Base-by-base conservation (phyloP, 139 green algal species). In the Desmodesmus armatus region DNA sequence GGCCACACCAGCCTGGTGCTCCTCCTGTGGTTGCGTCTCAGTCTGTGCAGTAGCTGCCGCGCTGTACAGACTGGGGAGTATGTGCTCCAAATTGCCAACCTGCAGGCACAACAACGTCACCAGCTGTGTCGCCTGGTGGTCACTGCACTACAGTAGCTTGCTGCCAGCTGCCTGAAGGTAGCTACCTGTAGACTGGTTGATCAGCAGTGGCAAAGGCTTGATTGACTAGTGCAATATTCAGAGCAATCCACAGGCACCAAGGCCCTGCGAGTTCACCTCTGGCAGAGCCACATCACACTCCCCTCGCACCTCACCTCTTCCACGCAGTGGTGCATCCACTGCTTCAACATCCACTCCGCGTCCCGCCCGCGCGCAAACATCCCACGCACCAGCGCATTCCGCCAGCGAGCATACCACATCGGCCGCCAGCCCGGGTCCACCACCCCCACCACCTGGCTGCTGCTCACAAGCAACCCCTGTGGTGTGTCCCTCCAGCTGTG, bases 31-130 rank as follows among this genome's bases (percentile, higher is more conserved):
- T n/a, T n/a, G n/a, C n/a, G n/a, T n/a, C n/a, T n/a, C n/a, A n/a
- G n/a, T n/a, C n/a, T n/a, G n/a, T n/a, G n/a, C n/a, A n/a, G n/a
- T n/a, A 55, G 47, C 47, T 21, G 69, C 69, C 37, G 43, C 69
- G 23, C 39, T 39, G 31, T 77, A 77, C 39, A 77, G 21, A 23
- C 39, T 23, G 21, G 69, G 69, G 39, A 77, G 21, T 19, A 53
- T 77, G 40, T 77, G 39, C 40, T 77, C 69, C 40, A 77, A 23
- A 39, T 77, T 77, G 39, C 69, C 69, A 3, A 77, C 37, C 69
- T 77, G 69, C 37, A 77, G 4, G 19, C 19, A 29, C 60, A 69
- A 33, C 13, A 69, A 33, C 9, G 47, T 7, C 47, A 55, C 9
- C 47, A 55, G 13, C 47, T 21, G 47, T 7, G 13, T 21, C 47